Evolutionary conservation across 2,329 filamentous ascomycete species (phyloP).

Genomic region (Colletotrichum cuscutae): DNA sequence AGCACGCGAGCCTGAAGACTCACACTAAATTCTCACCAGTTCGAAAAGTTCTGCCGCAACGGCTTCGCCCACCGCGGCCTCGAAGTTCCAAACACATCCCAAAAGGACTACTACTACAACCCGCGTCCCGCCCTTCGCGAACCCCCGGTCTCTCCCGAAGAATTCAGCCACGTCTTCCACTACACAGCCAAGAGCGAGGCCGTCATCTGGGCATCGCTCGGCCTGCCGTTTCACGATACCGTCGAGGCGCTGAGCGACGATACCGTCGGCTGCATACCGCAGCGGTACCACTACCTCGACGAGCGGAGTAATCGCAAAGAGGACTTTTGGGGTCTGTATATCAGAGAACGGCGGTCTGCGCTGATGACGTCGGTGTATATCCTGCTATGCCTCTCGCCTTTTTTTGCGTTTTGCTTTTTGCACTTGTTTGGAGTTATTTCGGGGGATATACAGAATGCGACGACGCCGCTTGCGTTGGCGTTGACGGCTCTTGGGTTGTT

Average conservation of each 20-base stretch:
- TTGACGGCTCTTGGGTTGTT: background rate
- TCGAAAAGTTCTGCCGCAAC: background rate
- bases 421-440: background rate
- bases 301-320: background rate
- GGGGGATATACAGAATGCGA: background rate
- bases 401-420: background rate
- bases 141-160: background rate
- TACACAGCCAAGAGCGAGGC: background rate
- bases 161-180: background rate
- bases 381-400: background rate
- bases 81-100: background rate
- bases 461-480: background rate
- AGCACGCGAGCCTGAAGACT: background rate
- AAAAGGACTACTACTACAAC: background rate
- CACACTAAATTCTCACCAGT: background rate
- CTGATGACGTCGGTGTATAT: background rate
- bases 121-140: background rate
- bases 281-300: background rate
- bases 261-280: background rate
- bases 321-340: background rate
- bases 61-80: background rate
- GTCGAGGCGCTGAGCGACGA: background rate
- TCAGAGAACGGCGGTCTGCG: background rate
- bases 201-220: background rate
- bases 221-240: background rate